phyloP scores from a whole-genome alignment of 495 filamentous ascomycete genomes.

The Xylaria acuta region DNA sequence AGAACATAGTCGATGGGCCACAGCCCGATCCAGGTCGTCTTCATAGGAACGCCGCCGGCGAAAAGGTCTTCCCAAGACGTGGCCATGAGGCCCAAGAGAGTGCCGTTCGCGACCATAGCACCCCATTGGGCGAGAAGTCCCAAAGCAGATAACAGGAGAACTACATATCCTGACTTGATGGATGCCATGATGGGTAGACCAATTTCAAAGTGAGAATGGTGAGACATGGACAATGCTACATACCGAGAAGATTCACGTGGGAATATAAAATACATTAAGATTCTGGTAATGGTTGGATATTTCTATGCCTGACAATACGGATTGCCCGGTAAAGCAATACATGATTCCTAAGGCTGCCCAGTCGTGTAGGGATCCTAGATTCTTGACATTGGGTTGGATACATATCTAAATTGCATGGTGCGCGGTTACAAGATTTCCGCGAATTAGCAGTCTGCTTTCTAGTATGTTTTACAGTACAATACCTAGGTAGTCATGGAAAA shows the following conservation, averaged over 20 bases:
- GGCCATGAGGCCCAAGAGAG: neutral
- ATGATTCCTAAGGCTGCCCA: neutral
- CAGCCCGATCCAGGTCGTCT: neutral
- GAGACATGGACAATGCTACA: neutral
- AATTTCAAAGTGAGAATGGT: neutral
- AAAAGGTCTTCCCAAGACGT: neutral
- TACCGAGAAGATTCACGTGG: neutral
- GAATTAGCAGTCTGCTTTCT: neutral
- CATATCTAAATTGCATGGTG: neutral
- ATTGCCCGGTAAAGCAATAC: neutral
- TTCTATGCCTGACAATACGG: neutral
- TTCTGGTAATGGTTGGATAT: neutral
- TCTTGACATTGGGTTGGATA: neutral
- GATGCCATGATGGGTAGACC: neutral
- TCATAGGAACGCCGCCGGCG: neutral
- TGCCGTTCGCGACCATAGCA: neutral
- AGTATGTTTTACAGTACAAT: neutral
- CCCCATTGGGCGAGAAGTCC: slow-evolving; percentile 8
- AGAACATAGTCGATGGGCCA: slow-evolving; percentile 4
- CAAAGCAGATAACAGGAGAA: neutral
- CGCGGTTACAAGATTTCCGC: neutral
- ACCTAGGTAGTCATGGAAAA: neutral
- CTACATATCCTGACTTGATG: neutral
- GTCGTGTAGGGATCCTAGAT: neutral
- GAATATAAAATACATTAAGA: neutral